These are phyloP conservation scores for Calophaca sinica DNA, from an alignment of 306 rosid species.

Conservation along the genomic window DNA sequence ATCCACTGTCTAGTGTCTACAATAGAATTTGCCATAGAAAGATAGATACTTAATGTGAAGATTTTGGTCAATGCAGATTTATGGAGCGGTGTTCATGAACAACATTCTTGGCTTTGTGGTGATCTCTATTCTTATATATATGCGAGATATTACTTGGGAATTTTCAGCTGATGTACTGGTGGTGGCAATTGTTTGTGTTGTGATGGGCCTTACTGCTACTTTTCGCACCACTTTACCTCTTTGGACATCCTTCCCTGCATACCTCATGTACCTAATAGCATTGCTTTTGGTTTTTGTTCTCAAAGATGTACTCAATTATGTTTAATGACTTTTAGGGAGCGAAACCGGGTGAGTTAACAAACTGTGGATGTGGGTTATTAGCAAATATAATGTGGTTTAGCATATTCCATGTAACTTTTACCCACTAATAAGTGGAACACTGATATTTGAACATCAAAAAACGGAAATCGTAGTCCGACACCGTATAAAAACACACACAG, in stretches of 20 bases:
- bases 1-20: too few relatives aligned
- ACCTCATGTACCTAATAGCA: slow-evolving; percentile 56
- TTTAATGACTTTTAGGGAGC: slow-evolving; percentile 28
- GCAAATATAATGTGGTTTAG: not conserved
- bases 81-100: slow-evolving; percentile 79
- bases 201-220: slow-evolving; percentile 56
- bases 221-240: slow-evolving; percentile 55
- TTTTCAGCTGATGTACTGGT: slow-evolving; percentile 70
- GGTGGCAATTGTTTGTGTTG: slow-evolving; percentile 60
- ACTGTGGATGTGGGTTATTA: not conserved
- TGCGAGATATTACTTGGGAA: slow-evolving; percentile 63
- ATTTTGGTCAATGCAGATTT: slow-evolving; percentile 60
- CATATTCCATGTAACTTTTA: not conserved
- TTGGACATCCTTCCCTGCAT: slow-evolving; percentile 64
- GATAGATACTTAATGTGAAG: not conserved
- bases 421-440: too few relatives aligned
- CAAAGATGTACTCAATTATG: slow-evolving; percentile 51
- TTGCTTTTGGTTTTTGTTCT: slow-evolving; percentile 58
- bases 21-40: too few relatives aligned
- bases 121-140: slow-evolving; percentile 58
- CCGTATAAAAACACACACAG: too few relatives aligned
- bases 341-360: not conserved
- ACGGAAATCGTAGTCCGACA: too few relatives aligned
- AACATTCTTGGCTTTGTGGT: slow-evolving; percentile 68
- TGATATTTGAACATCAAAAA: too few relatives aligned